These are phyloP conservation scores for Truncatella angustata DNA, from an alignment of 2,329 filamentous ascomycete species.

Conservation along the genomic window DNA sequence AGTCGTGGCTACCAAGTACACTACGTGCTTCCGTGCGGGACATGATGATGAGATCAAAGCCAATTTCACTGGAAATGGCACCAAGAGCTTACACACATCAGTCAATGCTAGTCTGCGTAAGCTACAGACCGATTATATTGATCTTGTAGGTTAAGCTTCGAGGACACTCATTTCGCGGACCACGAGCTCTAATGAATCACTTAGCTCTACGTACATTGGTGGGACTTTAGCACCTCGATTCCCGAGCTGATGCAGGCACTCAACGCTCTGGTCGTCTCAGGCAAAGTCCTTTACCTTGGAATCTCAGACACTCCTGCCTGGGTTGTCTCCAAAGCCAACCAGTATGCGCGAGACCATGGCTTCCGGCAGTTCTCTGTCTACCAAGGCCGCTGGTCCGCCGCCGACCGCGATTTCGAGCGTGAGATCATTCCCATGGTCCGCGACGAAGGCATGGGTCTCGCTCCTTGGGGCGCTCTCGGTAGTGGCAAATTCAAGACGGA, in stretches of 20 bases:
- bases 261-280: slow-evolving; percentile 55
- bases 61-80: slow-evolving; percentile 58
- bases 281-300: slow-evolving; percentile 68
- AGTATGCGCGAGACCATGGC: slow-evolving; percentile 69
- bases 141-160: slow-evolving; percentile 43
- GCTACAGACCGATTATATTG: slow-evolving; percentile 67
- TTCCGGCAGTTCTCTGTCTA: slow-evolving; percentile 69
- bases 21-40: slow-evolving; percentile 53
- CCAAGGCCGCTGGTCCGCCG: slow-evolving; percentile 63
- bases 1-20: slow-evolving; percentile 71
- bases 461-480: slow-evolving; percentile 59
- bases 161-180: slow-evolving; percentile 4
- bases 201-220: slow-evolving; percentile 62
- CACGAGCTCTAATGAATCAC: slow-evolving; percentile 11
- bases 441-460: slow-evolving; percentile 59
- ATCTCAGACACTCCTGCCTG: slow-evolving; percentile 69
- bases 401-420: slow-evolving; percentile 64
- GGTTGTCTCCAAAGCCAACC: slow-evolving; percentile 64
- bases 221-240: slow-evolving; percentile 65
- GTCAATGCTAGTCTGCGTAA: slow-evolving; percentile 57
- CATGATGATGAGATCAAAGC: slow-evolving; percentile 40
- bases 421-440: slow-evolving; percentile 68
- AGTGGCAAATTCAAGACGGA: slow-evolving; percentile 48
- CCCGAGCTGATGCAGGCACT: slow-evolving; percentile 68
- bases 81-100: slow-evolving; percentile 58